phyloP scores from a whole-genome alignment of 2,329 filamentous ascomycete species.

The Aspergillus ochraceoroseus region DNA sequence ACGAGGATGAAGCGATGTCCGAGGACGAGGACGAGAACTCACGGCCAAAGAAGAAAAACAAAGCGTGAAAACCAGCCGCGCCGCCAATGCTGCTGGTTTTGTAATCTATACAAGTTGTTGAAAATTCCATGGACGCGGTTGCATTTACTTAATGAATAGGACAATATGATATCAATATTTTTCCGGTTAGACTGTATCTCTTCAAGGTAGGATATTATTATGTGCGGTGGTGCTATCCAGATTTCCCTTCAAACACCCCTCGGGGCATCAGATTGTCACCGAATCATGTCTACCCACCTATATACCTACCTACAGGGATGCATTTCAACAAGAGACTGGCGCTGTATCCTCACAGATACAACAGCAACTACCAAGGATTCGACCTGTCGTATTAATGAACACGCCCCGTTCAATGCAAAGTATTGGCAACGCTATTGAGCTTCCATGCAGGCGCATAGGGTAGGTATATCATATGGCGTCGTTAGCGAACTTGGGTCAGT shows the following conservation, averaged over 20 bases:
- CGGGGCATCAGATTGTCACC: too few species aligned
- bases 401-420: constrained; percentile 4
- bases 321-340: too few species aligned
- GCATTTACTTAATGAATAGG: constrained; percentile 15
- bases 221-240: too few species aligned
- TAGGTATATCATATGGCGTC: not conserved
- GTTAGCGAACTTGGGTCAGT: too few species aligned
- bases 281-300: too few species aligned
- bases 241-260: not conserved
- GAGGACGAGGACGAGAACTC: constrained; percentile 50
- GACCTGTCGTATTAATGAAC: constrained; percentile 12
- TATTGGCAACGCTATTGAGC: constrained; percentile 16
- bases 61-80: constrained; percentile 39
- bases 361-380: not conserved
- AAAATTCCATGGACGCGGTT: too few species aligned
- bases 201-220: too few species aligned
- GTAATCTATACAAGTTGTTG: constrained; percentile 8
- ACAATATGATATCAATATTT: constrained; percentile 4
- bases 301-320: too few species aligned
- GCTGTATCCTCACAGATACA: too few species aligned
- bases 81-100: not conserved
- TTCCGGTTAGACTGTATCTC: not conserved
- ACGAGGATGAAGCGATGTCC: constrained; percentile 26
- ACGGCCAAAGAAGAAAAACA: constrained; percentile 62
- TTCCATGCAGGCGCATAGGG: constrained; percentile 12